Conservation (phyloP, 192 early-diverging fungal genomes). For the Backusella luteola region DNA sequence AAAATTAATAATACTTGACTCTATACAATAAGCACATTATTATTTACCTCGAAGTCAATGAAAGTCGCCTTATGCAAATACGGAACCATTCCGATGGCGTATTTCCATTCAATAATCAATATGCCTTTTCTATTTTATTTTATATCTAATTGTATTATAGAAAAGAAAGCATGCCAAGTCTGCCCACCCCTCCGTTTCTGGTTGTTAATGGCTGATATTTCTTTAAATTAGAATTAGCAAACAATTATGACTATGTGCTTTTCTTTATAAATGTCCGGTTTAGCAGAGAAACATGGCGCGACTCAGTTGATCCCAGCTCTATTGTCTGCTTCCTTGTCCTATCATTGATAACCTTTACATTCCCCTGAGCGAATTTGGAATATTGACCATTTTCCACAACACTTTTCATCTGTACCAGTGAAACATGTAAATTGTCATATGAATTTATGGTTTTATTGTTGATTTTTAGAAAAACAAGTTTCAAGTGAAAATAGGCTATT, state of each 20-base stretch:
- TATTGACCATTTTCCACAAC: neutral
- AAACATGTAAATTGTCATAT: neutral
- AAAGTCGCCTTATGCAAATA: neutral
- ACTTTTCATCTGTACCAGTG: neutral
- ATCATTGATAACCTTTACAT: neutral
- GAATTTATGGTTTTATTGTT: conserved; percentile 5
- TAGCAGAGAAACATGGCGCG: neutral
- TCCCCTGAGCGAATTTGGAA: neutral
- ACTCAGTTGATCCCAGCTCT: neutral
- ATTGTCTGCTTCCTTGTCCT: neutral
- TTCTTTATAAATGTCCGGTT: conserved; percentile 3
- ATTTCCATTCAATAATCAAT: neutral
- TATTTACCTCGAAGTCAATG: neutral
- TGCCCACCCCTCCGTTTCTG: neutral
- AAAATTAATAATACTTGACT: neutral
- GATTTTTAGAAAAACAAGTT: neutral
- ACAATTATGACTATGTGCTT: neutral
- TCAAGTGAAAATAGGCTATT: neutral
- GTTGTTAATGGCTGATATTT: neutral
- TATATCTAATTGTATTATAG: neutral
- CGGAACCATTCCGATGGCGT: neutral
- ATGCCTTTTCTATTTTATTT: neutral
- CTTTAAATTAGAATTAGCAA: neutral
- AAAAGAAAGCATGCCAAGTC: neutral
- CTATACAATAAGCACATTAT: neutral